phyloP scores from a whole-genome alignment of 2,329 filamentous ascomycete species.

The Aureobasidium melanogenum region DNA sequence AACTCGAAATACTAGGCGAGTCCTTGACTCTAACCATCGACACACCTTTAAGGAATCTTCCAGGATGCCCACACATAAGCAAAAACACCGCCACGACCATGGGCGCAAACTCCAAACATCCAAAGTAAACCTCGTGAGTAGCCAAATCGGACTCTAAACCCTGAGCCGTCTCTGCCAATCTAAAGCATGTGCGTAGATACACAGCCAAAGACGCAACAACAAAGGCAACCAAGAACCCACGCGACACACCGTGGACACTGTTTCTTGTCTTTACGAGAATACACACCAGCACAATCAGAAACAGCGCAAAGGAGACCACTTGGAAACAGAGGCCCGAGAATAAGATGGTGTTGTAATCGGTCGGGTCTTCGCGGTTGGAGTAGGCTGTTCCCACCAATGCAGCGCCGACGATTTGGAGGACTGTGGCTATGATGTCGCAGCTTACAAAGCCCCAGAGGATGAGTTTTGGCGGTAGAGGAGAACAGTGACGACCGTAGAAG shows the following conservation, averaged over 20 bases:
- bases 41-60: slow-evolving; percentile 23
- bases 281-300: slow-evolving; percentile 24
- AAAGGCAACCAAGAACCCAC: slow-evolving; percentile 36
- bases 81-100: slow-evolving; percentile 42
- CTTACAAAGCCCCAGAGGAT: slow-evolving; percentile 48
- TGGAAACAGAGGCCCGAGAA: slow-evolving; percentile 48
- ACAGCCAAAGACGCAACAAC: slow-evolving; percentile 39
- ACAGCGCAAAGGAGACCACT: slow-evolving; percentile 42
- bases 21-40: background rate
- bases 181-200: slow-evolving; percentile 45
- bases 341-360: slow-evolving; percentile 46
- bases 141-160: slow-evolving; percentile 39
- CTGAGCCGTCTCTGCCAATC: slow-evolving; percentile 46
- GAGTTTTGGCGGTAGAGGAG: slow-evolving; percentile 37
- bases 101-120: slow-evolving; percentile 45
- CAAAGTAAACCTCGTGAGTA: slow-evolving; percentile 46
- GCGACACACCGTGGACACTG: slow-evolving; percentile 16
- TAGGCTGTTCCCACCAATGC: slow-evolving; percentile 44
- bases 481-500: slow-evolving; percentile 34
- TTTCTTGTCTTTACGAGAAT: background rate
- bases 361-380: slow-evolving; percentile 42
- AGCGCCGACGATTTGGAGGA: slow-evolving; percentile 46
- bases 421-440: slow-evolving; percentile 45
- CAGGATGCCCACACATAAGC: slow-evolving; percentile 39
- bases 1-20: background rate